Percentiles rank a stretch among this genome's conserved stretches.
Conservation (phyloP, 345 rosid genomes). For the Camelina hispida region DNA sequence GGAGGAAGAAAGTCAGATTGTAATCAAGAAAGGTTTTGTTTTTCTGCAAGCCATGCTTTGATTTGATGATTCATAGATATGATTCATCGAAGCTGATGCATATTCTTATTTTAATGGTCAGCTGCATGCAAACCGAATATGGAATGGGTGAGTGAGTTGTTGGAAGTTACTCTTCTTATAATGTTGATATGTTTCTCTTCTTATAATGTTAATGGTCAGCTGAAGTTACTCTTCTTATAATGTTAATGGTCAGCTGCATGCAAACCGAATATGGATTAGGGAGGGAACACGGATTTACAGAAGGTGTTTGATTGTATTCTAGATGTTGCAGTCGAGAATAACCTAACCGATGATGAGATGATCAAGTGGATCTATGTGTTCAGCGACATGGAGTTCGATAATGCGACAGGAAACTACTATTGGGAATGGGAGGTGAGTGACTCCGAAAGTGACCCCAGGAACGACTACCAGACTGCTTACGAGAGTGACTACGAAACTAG, state of each 20-base stretch:
- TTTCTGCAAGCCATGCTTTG: not conserved
- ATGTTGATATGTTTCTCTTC: slow-evolving; percentile 7
- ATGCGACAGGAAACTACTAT: not conserved
- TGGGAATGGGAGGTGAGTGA: not conserved
- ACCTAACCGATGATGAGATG: not conserved
- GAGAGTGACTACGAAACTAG: too few relatives aligned
- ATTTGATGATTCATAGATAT: not conserved
- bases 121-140: slow-evolving; percentile 73
- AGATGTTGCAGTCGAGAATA: not conserved
- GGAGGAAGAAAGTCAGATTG: slow-evolving; percentile 48
- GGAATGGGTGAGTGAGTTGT: slow-evolving; percentile 73
- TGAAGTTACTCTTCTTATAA: too few relatives aligned
- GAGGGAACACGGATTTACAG: not conserved
- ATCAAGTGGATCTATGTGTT: not conserved
- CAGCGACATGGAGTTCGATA: slow-evolving; percentile 1
- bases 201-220: too few relatives aligned
- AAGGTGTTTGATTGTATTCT: not conserved
- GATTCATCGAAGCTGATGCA: slow-evolving; percentile 52
- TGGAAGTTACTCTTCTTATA: not conserved
- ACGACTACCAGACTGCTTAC: too few relatives aligned
- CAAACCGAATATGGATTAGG: not conserved
- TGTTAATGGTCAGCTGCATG: too few relatives aligned
- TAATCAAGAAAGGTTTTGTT: slow-evolving; percentile 49
- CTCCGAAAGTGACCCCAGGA: not conserved
- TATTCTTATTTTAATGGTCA: slow-evolving; percentile 84